Conservation (phyloP, 805 yeast species). For the Candida insectalens region DNA sequence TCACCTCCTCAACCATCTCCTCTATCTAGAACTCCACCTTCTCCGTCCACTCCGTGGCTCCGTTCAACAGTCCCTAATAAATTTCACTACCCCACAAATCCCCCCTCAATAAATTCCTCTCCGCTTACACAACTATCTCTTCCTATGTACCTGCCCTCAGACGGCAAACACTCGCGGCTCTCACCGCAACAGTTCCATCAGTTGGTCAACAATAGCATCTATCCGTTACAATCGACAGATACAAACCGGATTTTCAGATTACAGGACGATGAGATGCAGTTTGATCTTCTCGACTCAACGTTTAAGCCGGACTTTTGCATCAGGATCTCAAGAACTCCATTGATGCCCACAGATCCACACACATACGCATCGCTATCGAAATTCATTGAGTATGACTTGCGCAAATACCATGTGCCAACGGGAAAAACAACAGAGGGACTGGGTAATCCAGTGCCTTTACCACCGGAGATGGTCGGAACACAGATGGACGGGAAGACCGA, state of each 20-base stretch:
- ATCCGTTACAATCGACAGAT: slow-evolving; percentile 26
- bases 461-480: slow-evolving; percentile 23
- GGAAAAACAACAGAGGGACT: slow-evolving; percentile 27
- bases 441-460: slow-evolving; percentile 29
- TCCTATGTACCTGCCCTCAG: slow-evolving; percentile 25
- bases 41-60: too few relatives aligned
- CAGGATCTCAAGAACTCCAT: slow-evolving; percentile 27
- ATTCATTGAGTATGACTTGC: slow-evolving; percentile 34
- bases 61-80: too few relatives aligned
- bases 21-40: too few relatives aligned
- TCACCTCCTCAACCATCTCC: too few relatives aligned
- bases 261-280: slow-evolving; percentile 21
- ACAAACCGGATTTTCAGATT: slow-evolving; percentile 23
- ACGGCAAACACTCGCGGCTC: too few relatives aligned
- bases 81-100: too few relatives aligned
- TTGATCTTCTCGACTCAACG: slow-evolving; percentile 22
- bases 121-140: neutral
- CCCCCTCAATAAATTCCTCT: too few relatives aligned
- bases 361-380: slow-evolving; percentile 45
- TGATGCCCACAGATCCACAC: slow-evolving; percentile 31
- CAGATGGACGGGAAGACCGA: slow-evolving; percentile 25
- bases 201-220: slow-evolving; percentile 19
- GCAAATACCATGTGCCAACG: slow-evolving; percentile 26
- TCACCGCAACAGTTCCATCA: slow-evolving; percentile 18
- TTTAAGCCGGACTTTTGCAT: slow-evolving; percentile 23